Evolutionary conservation across 768 basidiomycete genomes (phyloP), one percentile per base, ranked within the genome.

Genomic region (Suillus americanus): DNA sequence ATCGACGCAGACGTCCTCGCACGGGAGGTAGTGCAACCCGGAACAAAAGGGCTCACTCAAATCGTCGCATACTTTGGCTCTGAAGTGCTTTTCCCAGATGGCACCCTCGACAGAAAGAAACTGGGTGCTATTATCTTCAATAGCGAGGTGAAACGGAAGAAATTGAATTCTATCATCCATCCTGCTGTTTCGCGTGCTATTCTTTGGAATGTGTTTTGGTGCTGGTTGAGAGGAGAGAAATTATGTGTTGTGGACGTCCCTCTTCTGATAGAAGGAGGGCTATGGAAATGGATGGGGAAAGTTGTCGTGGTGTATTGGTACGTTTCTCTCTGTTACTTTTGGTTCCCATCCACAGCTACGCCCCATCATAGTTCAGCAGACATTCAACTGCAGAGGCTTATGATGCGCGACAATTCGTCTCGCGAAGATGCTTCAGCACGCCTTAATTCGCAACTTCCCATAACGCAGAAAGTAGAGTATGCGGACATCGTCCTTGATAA

Each of bases 281-380:
- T 98, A 43, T 94, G 90, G 86, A 86, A 84, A 71, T 90, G 86
- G 83, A 90, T 95, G 53, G 95, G 89, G 4, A 83, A 85, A 66
- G 88, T 98, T 28, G 82, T 95, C 3, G 89, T 99, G 12, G 95
- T 97, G 6, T 96, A 94, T 73, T 97, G 95, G 97, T 97, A 62
- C 59, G 85, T 78, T 23, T 28, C 23, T 56, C 30, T 20, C 46
- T 33, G 12, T 56, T 55, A 43, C 45, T 57, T 63, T 25, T 45
- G 41, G 50, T 23, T 51, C 28, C 50, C 4, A 20, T 38, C 38
- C 37, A 41, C 6, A 14, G 50, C 23, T 59, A 30, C 45, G 37
- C 43, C 41, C 48, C 20, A 50, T 30, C 23, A 40, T 68, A 96
- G 96, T 70, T 92, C 95, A 12, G 81, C 88, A 3, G 88, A 91